Base-by-base conservation (phyloP, 176 grass and related monocot species). In the Zea luxurians region DNA sequence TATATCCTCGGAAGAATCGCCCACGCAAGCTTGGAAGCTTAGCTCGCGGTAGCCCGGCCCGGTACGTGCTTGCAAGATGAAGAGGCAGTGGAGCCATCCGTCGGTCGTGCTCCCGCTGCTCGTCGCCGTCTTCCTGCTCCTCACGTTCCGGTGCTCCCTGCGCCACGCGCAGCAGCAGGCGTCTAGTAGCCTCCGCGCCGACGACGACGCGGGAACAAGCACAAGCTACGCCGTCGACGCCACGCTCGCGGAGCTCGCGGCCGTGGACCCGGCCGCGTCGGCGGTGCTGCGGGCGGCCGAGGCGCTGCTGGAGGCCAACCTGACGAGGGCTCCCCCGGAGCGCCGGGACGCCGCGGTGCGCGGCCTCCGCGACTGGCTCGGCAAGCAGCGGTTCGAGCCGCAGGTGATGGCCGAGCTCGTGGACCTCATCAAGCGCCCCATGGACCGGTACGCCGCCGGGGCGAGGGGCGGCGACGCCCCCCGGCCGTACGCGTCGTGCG, bases 341-440 rank as follows among this genome's bases (percentile, higher is more conserved):
- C 78, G 44, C 80, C 80, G 80, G 5, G 45, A 49, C 42, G 47
- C 64, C 9, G 90, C 86, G 9, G 35, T 87, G 71, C 76, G 70
- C 2, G 70, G 54, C 2, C 80, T 87, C 17, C 77, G 80, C 1
- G 85, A 83, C 5, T 96, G 90, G 93, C 59, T 92, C 10, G 59
- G 70, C 7, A 48, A 64, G 8, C 88, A 83, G 21, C 90, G 66
- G 73, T 90, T 93, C 73, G 83, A 97, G 4, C 74, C 90, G 0
- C 36, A 69, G 20, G 88, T 97, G 18, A 97, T 97, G 85, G 57
- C 73, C 12, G 83, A 90, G 80, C 90, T 97, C 66, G 68, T 90
- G 48, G 80, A 88, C 61, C 90, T 86, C 20, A 65, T 97, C 73
- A 97, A 97, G 66, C 53, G 75, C 55, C 93, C 90, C 18, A 93